These are phyloP conservation scores for Aureobasidium uvarum DNA, from an alignment of 2,329 filamentous ascomycete species.

Conservation along the genomic window DNA sequence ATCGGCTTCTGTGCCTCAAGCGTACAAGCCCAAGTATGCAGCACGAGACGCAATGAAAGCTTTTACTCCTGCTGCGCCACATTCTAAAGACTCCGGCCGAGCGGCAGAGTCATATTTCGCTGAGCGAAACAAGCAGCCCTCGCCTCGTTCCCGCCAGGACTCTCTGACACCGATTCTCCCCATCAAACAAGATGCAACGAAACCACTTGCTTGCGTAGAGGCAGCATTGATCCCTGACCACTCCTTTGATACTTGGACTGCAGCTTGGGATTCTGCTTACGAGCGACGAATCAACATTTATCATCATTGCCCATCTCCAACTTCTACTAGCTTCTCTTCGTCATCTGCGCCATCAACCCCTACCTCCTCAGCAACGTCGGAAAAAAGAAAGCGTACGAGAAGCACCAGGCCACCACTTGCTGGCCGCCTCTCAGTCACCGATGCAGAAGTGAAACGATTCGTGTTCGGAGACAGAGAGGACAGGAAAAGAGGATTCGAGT, in stretches of 20 bases:
- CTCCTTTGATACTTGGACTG: not conserved
- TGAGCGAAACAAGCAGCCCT: not conserved
- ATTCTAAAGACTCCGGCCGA: not conserved
- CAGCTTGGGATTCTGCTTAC: slow-evolving; percentile 8
- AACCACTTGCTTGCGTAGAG: not conserved
- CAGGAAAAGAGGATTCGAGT: not conserved
- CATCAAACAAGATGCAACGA: not conserved
- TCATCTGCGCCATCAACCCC: not conserved
- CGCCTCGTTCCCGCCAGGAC: not conserved
- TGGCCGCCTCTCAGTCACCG: not conserved
- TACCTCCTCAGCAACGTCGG: not conserved
- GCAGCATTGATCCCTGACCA: slow-evolving; percentile 1
- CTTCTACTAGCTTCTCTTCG: not conserved
- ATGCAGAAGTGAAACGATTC: not conserved
- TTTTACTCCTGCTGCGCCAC: not conserved
- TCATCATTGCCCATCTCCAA: not conserved
- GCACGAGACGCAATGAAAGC: not conserved
- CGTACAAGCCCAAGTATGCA: slow-evolving; percentile 1
- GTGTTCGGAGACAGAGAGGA: not conserved
- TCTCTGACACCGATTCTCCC: not conserved
- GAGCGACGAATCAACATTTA: not conserved
- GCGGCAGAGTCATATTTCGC: not conserved
- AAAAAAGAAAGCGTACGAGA: not conserved
- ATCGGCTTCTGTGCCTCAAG: not conserved
- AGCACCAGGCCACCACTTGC: not conserved